Base-by-base conservation (phyloP, 345 rosid genomes). In the Salix viminalis region DNA sequence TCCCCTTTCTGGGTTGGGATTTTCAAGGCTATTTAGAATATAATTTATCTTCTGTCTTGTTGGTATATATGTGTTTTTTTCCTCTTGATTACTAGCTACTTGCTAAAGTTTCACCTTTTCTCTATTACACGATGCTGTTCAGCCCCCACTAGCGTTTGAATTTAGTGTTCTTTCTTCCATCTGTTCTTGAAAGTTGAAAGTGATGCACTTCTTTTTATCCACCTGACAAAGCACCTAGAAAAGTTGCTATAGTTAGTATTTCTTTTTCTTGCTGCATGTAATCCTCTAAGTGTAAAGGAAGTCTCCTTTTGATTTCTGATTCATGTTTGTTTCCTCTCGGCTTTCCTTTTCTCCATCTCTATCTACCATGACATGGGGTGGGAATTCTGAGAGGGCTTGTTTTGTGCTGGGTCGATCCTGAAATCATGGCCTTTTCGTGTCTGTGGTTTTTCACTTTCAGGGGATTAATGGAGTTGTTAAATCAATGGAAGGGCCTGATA, bases 401-500 rank as follows among this genome's bases (percentile, higher is more conserved):
- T 58, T 23, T 58, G 14, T 58, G 64, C 4, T 71, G 65, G 42
- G 58, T 82, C 70, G 81, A 72, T 79, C 79, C 72, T 79, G 83
- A 60, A 76, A 73, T 76, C 58, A 75, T 81, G 80, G 77, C 65
- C 28, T 77, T 83, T 64, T 61, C 15, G 39, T 30, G 58, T 58
- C 74, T 66, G 48, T 37, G 52, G 65, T 30, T 39, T 32, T 28
- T 79, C 65, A 69, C 52, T 82, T 79, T 73, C 83, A 84, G 87
- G 88, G 80, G 52, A 76, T 75, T 75, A 32, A 32, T 32, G 86
- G 80, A 67, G 65, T 72, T 24, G 80, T 70, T 78, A 82, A 82
- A 62, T 67, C 84, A 39, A 75, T 85, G 86, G 88, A 87, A 79
- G 74, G 70, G 69, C 52, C 76, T 28, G 26, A 62, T n/a, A 6